Evolutionary conservation across 257 asterid genomes (phyloP), one percentile per base, ranked within the genome.

Genomic region (Solanum peruvianum): DNA sequence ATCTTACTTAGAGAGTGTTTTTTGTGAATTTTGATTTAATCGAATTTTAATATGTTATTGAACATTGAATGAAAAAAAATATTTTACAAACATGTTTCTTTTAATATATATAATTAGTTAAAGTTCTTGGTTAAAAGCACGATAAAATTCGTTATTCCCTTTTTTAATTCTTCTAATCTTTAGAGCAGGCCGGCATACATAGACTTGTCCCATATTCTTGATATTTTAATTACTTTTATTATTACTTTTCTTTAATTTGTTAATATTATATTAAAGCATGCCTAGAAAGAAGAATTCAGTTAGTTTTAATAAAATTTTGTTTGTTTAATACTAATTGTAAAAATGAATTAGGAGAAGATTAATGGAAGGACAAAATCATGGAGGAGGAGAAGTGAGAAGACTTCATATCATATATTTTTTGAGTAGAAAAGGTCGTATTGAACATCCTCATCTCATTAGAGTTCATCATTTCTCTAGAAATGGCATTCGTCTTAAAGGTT

Each of bases 381-480:
- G 90, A 75, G 93, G 94, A 66, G 91, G 92, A 31, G 95, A 97
- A 91, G 95, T 94, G 23, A 93, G 99, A 84, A 91, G 95, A 39
- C 92, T 97, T 88, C 97, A 95, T 29, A 90, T 97, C 18, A 94
- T 97, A 44, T 97, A 97, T 85, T 94, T 94, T 87, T 93, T 97
- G 0, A 94, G 99, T 87, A 93, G 98, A 88, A 94, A 92, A 77
- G 98, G 98, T 3, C 90, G 91, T 10, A 88, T 92, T 75, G 98
- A 97, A 70, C 98, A 94, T 31, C 99, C 99, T 47, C 99, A 97
- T 88, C 99, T 97, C 89, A 76, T 97, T 81, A 94, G 97, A 1
- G 94, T 95, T 25, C 99, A 90, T 89, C 98, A 93, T 33, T 92
- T 87, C 86, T 95, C 97, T 5, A 90, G 94, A 89, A 93, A 93